Base-by-base conservation (phyloP, 2,329 filamentous ascomycete genomes). In the Fusarium sororula region DNA sequence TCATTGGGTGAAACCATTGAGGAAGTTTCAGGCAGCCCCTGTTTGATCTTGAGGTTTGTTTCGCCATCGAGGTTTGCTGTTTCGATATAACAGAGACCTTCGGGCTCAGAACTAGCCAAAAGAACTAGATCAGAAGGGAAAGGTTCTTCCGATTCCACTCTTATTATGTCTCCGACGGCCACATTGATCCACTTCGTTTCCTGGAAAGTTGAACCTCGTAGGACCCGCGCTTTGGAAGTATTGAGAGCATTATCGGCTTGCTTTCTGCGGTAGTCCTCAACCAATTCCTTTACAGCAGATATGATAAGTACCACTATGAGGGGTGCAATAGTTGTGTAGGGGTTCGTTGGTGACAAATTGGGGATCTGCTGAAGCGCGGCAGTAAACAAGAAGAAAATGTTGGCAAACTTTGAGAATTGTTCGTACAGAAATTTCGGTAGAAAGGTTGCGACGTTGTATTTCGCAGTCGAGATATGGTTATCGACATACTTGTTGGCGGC, bases 401-500 rank as follows among this genome's bases (percentile, higher is more conserved):
- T 99, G 86, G 96, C 96, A 83, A 98, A 98, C 87, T 98, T 99
- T 70, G 95, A 98, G 85, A 99, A 99, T 82, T 99, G 96, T 83
- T 99, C 96, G 82, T 96, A 95, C 64, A 99, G 87, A 84, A 99
- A 99, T 83, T 99, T 99, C 57, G 96, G 96, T 24, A 98, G 81
- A 83, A 99, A 99, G 26, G 95, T 98, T 62, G 94, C 88, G 80
- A 94, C 79, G 82, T 98, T 99, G 89, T 99, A 99, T 84, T 99
- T 99, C 73, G 96, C 93, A 11, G 96, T 99, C 47, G 96, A 98
- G 72, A 99, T 93, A 83, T 98, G 95, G 81, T 99, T 99, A 88
- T 97, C 94, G 81, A 95, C 90, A 82, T 96, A 98, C 83, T 96
- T 97, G 86, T 95, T 96, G 57, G 87, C 88, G 50, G 92, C 89